These are phyloP conservation scores for Borovskyia barvae DNA, from an alignment of 208 protist genomes.

Conservation along the genomic window DNA sequence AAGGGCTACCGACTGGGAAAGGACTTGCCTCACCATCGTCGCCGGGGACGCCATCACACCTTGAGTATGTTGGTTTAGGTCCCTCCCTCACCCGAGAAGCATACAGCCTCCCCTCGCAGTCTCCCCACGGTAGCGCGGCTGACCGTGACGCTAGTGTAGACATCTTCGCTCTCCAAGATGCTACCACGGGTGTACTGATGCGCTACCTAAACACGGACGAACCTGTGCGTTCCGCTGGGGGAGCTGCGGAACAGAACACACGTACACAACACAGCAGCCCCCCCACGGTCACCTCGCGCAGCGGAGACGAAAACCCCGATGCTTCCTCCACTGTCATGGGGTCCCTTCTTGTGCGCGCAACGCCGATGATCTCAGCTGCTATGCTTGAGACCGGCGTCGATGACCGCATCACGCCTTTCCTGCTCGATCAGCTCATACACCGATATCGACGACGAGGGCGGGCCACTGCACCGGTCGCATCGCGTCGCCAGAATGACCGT, in stretches of 20 bases:
- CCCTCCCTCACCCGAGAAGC: slow-evolving; percentile 5
- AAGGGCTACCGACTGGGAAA: too few relatives aligned
- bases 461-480: slow-evolving; percentile 1
- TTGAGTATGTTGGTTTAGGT: slow-evolving; percentile 10
- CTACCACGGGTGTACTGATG: slow-evolving; percentile 18
- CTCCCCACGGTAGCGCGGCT: neutral
- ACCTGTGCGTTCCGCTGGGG: too few relatives aligned
- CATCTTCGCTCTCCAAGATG: slow-evolving; percentile 17
- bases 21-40: too few relatives aligned
- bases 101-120: slow-evolving; percentile 1
- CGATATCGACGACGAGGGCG: slow-evolving; percentile 1
- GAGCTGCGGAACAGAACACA: neutral
- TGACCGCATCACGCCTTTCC: slow-evolving; percentile 16
- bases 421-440: slow-evolving; percentile 21
- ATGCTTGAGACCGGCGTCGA: slow-evolving; percentile 22
- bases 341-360: neutral
- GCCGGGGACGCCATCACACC: slow-evolving; percentile 20
- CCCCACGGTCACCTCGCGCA: neutral
- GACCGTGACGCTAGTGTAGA: neutral
- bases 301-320: neutral
- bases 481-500: neutral
- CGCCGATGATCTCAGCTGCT: slow-evolving; percentile 16
- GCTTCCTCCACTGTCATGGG: neutral
- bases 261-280: neutral
- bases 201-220: slow-evolving; percentile 9